These are phyloP conservation scores for Laburnicola sp. DNA, from an alignment of 2,329 filamentous ascomycete genomes.

Conservation along the genomic window DNA sequence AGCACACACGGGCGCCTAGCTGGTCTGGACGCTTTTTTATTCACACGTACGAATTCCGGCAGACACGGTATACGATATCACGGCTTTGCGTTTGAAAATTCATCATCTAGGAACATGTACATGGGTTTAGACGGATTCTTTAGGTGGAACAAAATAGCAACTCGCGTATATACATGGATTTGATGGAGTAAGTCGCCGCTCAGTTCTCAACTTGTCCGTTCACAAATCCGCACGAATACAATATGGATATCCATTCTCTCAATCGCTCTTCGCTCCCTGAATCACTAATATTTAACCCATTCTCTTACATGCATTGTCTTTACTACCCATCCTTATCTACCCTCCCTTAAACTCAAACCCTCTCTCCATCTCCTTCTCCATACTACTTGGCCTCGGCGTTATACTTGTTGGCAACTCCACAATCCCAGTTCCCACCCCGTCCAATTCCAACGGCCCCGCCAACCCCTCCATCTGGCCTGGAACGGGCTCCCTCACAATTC, in stretches of 20 bases:
- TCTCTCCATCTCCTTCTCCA: constrained; percentile 10
- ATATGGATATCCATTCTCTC: too few species aligned
- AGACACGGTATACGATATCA: neutral
- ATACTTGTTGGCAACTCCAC: constrained; percentile 27
- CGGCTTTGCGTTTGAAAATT: neutral
- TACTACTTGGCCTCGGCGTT: constrained; percentile 24
- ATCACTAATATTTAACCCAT: too few species aligned
- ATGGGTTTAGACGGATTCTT: neutral
- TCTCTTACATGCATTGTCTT: too few species aligned
- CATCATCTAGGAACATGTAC: neutral
- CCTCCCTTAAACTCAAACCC: too few species aligned
- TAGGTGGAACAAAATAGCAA: too few species aligned
- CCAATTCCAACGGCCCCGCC: constrained; percentile 28
- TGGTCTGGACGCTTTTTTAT: neutral
- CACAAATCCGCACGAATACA: too few species aligned
- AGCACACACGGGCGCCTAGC: neutral
- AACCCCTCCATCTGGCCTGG: constrained; percentile 33
- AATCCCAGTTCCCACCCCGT: constrained; percentile 20
- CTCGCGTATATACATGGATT: neutral
- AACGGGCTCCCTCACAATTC: constrained; percentile 25
- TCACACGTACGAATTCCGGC: neutral
- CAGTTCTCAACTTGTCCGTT: too few species aligned
- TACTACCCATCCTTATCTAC: too few species aligned
- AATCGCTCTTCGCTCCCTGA: too few species aligned
- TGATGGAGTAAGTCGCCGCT: too few species aligned